Evolutionary conservation across 1,284 basidiomycete species (phyloP), one percentile per base, ranked within the genome.

Genomic region (Boletus mariae): DNA sequence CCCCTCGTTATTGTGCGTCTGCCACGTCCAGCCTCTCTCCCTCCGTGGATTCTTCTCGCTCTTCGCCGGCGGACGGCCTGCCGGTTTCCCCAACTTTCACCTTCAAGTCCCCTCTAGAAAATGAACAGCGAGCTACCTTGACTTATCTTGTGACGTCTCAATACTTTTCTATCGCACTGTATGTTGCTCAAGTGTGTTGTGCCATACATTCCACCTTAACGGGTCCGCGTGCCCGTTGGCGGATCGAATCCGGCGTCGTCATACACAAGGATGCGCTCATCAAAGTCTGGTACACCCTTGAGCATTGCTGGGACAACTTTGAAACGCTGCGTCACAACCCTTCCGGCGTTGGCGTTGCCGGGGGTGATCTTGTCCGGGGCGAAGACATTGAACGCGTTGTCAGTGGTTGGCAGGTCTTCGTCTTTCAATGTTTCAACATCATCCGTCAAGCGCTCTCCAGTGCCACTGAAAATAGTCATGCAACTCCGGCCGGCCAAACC

Each of bases 281-380:
- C 29, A 78, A 84, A 51, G 84, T 89, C 10, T 95, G 92, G 93
- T 80, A 85, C 20, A 79, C 79, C n/a, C 79, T 95, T 10, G 89
- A 91, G 57, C 73, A 73, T 31, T 89, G 82, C 55, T 94, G 90
- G 90, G 80, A 87, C 43, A 88, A 91, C 52, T 85, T 94, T 53
- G 90, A 92, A 35, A 68, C 69, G 11, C 71, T 94, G 49, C 77
- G 83, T 29, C 70, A 57, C 31, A 65, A 55, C 28, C 64, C 67
- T 9, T 56, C 57, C 26, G 68, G 71, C 25, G 68, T 70, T 29
- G 65, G 70, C 23, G 52, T 67, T 13, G 63, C 67, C 20, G 71
- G 72, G 41, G 74, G 74, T 34, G 76, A 62, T 35, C 68, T 68
- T 47, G 72, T 80, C 40, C 74, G 79, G 13, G 72, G 75, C 29